These are phyloP conservation scores for Raphanus sativus DNA, from an alignment of 345 rosid genomes.

Conservation along the genomic window DNA sequence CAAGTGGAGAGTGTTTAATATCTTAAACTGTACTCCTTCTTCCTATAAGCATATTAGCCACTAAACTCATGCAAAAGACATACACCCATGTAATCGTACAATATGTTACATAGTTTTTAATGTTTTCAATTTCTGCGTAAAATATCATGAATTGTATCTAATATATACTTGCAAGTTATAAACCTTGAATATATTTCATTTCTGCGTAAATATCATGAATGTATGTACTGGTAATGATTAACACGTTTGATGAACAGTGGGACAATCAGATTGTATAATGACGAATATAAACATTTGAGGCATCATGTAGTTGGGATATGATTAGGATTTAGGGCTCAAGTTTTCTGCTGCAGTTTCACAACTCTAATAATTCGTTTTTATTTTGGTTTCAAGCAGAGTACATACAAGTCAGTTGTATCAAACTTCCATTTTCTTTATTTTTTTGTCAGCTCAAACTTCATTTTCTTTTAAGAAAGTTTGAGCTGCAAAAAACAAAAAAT, in stretches of 20 bases:
- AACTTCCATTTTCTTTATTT: no score
- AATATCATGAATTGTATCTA: neutral
- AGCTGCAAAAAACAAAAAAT: no score
- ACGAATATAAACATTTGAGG: neutral
- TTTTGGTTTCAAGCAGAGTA: neutral
- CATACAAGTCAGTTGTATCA: no score
- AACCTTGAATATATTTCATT: neutral
- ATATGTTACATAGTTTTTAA: neutral
- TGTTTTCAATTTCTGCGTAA: neutral
- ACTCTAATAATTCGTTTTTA: neutral
- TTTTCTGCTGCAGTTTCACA: neutral
- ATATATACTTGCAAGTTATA: neutral
- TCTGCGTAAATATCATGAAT: neutral
- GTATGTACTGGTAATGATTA: neutral
- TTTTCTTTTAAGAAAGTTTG: no score
- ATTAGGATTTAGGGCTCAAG: neutral
- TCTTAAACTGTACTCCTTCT: slow-evolving; percentile 2
- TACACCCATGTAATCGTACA: neutral
- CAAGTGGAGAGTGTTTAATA: slow-evolving; percentile 27
- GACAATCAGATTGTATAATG: neutral
- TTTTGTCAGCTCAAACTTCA: no score
- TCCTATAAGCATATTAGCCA: slow-evolving; percentile 23
- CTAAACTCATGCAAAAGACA: slow-evolving; percentile 10
- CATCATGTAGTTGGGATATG: neutral
- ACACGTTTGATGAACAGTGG: neutral